Percentiles rank a stretch among this genome's conserved stretches.
These are phyloP conservation scores for Chrysanthemum seticuspe DNA, from an alignment of 129 eudicot genomes.

Conservation along the genomic window DNA sequence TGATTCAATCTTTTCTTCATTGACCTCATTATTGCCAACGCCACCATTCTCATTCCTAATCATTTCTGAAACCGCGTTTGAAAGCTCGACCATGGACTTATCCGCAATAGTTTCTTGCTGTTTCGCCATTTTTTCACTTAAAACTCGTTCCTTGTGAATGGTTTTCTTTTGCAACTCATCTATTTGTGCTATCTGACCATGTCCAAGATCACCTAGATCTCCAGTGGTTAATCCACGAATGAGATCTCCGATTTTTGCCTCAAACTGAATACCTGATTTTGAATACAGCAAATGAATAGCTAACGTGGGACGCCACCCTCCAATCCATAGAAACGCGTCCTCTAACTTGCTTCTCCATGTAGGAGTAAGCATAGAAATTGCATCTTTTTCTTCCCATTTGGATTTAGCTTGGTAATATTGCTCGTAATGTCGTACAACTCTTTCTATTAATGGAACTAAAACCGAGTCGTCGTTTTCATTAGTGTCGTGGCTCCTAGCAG, in stretches of 20 bases:
- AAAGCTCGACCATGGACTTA: constrained; percentile 55
- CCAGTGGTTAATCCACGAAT: constrained; percentile 37
- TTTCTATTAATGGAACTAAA: constrained; percentile 23
- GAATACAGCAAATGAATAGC: constrained; percentile 66
- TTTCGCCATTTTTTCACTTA: constrained; percentile 46
- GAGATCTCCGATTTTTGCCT: constrained; percentile 39
- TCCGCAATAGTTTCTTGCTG: constrained; percentile 61
- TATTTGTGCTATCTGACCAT: constrained; percentile 35
- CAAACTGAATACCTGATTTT: constrained; percentile 54
- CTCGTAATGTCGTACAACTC: constrained; percentile 57
- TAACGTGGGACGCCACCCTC: constrained; percentile 71
- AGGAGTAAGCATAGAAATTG: constrained; percentile 45
- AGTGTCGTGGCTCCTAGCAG: constrained; percentile 16
- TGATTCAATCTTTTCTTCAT: constrained; percentile 32
- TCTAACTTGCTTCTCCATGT: constrained; percentile 54
- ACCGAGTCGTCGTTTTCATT: constrained; percentile 18
- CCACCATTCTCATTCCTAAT: constrained; percentile 15
- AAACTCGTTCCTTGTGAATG: constrained; percentile 37
- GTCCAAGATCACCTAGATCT: constrained; percentile 42
- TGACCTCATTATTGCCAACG: not conserved
- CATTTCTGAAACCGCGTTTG: constrained; percentile 42
- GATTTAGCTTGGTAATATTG: constrained; percentile 48
- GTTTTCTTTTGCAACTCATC: constrained; percentile 50
- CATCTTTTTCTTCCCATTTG: constrained; percentile 38
- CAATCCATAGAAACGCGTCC: constrained; percentile 70